Evolutionary conservation across 2,329 filamentous ascomycete species (phyloP), one percentile per base, ranked within the genome.

Genomic region (Furcasterigmium sp.): DNA sequence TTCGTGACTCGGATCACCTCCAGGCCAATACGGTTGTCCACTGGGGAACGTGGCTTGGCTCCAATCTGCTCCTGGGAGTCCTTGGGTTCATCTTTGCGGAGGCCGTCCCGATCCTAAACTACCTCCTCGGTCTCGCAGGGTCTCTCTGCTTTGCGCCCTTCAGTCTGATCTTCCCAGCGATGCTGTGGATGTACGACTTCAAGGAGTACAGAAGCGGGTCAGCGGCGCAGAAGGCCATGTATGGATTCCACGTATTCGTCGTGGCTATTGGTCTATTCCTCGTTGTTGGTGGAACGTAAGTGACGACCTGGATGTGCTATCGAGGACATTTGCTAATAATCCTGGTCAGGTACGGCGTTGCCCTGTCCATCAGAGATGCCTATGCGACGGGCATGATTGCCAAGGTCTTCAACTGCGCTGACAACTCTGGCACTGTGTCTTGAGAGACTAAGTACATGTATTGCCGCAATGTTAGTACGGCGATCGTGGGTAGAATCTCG

Each of bases 101-200:
- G 2, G 70, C 72, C 4, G 71, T 78, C 21, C 74, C 74, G 1
- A 70, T 75, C 18, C 76, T 78, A 58, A 73, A 70, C 46, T 75
- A 76, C 43, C 55, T 78, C 10, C 67, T 77, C 21, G 72, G 72
- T 3, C 70, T 77, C 36, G 62, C 69, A 5, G 60, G 56, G 2
- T 51, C 56, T 2, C 39, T 62, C 3, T 61, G 56, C 34, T 57
- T 56, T 35, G 58, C 58, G 0, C 57, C 57, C 26, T 57, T 61
- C n/a, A 55, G 50, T 29, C 43, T 60, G 2, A 50, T 56, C 8
- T 50, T 58, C 34, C 59, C 56, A 1, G 57, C 49, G 5, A 46
- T 56, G 15, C 50, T 61, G 15, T 56, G 53, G 53, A 48, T 53
- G 47, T 47, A 53, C 10, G 55, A 58, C 39, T 53, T 53, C 37